Evolutionary conservation across 225 moss, liverwort and hornwort genomes (phyloP).

Genomic region (Marchantia polymorpha): DNA sequence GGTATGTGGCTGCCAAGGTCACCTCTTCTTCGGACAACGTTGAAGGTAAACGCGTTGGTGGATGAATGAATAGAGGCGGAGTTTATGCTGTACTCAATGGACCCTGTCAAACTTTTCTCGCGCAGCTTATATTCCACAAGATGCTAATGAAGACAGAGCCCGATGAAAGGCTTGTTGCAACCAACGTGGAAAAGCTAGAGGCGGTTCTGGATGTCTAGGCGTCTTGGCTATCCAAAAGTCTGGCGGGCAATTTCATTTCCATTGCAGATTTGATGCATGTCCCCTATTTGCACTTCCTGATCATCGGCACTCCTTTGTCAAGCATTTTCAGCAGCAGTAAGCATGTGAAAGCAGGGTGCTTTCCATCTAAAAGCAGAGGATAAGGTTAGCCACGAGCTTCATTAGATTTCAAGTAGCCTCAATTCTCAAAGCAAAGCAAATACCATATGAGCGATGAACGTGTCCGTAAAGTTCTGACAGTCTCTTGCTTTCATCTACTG

Average conservation of each 20-base stretch:
- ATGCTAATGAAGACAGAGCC: neutral
- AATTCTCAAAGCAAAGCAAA: too few species aligned
- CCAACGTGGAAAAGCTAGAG: constrained; percentile 3
- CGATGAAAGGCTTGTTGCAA: neutral
- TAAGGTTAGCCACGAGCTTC: too few species aligned
- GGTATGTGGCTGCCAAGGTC: constrained; percentile 44
- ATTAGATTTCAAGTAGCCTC: too few species aligned
- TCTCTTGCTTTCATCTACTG: too few species aligned
- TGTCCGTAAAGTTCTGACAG: too few species aligned
- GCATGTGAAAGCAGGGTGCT: constrained; percentile 18
- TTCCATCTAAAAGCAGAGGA: neutral
- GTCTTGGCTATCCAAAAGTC: constrained; percentile 10
- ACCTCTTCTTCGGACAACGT: constrained; percentile 43
- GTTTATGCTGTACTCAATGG: too few species aligned
- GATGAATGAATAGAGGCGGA: constrained; percentile 61
- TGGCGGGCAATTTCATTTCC: constrained; percentile 25
- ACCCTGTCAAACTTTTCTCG: neutral
- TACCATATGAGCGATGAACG: too few species aligned
- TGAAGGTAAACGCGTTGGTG: constrained; percentile 43
- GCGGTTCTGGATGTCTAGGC: constrained; percentile 22
- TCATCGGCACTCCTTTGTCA: neutral
- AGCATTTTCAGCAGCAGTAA: neutral
- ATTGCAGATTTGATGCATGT: constrained; percentile 28
- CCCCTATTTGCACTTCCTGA: neutral
- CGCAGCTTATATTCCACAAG: neutral